Conservation (phyloP, 345 rosid species). For the Luvunga scandens region DNA sequence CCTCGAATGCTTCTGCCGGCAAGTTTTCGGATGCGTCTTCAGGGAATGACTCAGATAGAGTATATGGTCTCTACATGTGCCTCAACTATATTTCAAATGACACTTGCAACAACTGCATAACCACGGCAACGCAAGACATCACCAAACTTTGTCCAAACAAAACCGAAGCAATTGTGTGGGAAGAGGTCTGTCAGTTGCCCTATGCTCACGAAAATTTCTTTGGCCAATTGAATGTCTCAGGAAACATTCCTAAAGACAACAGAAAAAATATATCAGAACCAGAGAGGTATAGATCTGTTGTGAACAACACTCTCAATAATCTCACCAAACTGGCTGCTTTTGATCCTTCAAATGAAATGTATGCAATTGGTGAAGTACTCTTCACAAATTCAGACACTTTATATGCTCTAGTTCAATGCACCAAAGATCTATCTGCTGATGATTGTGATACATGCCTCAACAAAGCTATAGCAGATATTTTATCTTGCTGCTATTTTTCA, state of each 20-base stretch:
- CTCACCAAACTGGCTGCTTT: slow-evolving; percentile 24
- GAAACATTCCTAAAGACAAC: slow-evolving; percentile 22
- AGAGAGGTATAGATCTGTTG: slow-evolving; percentile 13
- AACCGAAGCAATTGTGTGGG: slow-evolving; percentile 33
- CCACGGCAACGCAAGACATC: slow-evolving; percentile 17
- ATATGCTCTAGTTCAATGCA: slow-evolving; percentile 36
- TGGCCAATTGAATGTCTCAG: slow-evolving; percentile 25
- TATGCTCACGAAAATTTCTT: slow-evolving; percentile 27
- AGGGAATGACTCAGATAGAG: slow-evolving; percentile 18
- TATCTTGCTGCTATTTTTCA: slow-evolving; percentile 21
- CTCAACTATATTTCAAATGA: slow-evolving; percentile 19
- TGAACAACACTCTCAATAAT: slow-evolving; percentile 21
- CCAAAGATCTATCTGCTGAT: slow-evolving; percentile 24
- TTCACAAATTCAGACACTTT: slow-evolving; percentile 11
- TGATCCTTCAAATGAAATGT: slow-evolving; percentile 7
- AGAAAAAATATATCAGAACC: slow-evolving; percentile 19
- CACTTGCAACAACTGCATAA: slow-evolving; percentile 19
- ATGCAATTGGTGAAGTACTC: slow-evolving; percentile 3
- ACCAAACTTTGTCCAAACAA: slow-evolving; percentile 19
- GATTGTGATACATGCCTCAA: slow-evolving; percentile 35
- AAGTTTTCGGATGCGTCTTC: slow-evolving; percentile 9
- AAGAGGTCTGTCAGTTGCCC: slow-evolving; percentile 36
- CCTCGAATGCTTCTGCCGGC: slow-evolving; percentile 18
- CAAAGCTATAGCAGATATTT: slow-evolving; percentile 26
- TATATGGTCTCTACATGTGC: slow-evolving; percentile 40